Base-by-base conservation (phyloP, 176 grass and related monocot species). In the Rhipidocladum racemiflorum region DNA sequence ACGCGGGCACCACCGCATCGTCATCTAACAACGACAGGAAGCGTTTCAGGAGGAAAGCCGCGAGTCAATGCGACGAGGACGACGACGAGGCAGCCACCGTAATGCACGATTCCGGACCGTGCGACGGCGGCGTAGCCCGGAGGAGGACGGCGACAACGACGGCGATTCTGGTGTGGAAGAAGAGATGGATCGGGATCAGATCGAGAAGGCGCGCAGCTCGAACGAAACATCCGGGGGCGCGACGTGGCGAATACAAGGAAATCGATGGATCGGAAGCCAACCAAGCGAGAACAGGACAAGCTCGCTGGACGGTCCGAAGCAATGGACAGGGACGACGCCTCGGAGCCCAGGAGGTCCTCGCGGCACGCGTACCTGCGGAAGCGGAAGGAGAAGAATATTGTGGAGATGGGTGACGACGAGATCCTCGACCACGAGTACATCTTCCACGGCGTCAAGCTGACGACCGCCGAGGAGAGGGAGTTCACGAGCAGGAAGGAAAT, bases 101-200 rank as follows among this genome's bases (percentile, higher is more conserved):
- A 7, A 6, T 46, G 66, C 60, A 40, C 48, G 46, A 67, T 50
- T 29, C 68, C 8, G 60, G 29, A 35, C 67, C 48, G 59, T 49
- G 59, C 75, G 48, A 24, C 75, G 28, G 36, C 68, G 50, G 28
- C 68, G 14, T 38, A 57, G 29, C 32, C 81, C 75, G 30, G 61
- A 39, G 40, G 25, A 65, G 23, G 74, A 88, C 17, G 15, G 4
- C 82, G 45, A 28, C 25, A 67, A 88, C 17, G 15, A 2, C 82
- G 45, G 38, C 25, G 36, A 39, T n/a, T 59, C 53, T 9, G 39
- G 25, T 0, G 87, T 49, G 75, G 75, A 84, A 5, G 80, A 83
- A 6, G 75, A 88, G 50, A 66, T 84, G n/a, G 44, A 83, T 40
- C 75, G 75, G 0, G 87, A 88, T 30, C 81, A 88, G 75, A 36